Conservation (phyloP, 2,329 filamentous ascomycete species). For the Talaromyces piceae region DNA sequence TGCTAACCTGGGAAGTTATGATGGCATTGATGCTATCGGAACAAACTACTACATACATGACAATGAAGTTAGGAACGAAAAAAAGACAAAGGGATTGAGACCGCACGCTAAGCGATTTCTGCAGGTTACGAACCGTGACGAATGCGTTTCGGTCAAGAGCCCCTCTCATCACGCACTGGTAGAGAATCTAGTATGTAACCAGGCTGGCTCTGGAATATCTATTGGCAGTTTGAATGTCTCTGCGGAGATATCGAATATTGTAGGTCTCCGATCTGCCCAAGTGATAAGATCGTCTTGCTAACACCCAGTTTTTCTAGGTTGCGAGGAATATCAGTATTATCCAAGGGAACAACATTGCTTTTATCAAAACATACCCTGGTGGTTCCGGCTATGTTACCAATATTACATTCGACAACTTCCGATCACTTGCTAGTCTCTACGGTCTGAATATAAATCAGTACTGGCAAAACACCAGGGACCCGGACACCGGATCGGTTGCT, state of each 20-base stretch:
- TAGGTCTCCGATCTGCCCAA: slow-evolving; percentile 12
- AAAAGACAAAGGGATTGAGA: not conserved
- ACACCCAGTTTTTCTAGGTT: slow-evolving; percentile 12
- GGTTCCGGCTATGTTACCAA: slow-evolving; percentile 32
- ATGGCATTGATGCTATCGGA: slow-evolving; percentile 32
- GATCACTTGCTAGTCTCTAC: slow-evolving; percentile 19
- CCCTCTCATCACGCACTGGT: slow-evolving; percentile 29
- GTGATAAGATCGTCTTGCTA: not conserved
- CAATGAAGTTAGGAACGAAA: slow-evolving; percentile 20
- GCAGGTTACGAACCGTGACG: slow-evolving; percentile 32
- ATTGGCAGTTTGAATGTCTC: slow-evolving; percentile 30
- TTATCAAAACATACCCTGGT: slow-evolving; percentile 35
- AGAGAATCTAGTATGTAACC: slow-evolving; percentile 31
- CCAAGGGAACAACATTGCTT: slow-evolving; percentile 32
- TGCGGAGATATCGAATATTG: slow-evolving; percentile 25
- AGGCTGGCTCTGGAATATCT: slow-evolving; percentile 30
- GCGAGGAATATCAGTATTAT: slow-evolving; percentile 30
- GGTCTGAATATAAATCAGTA: slow-evolving; percentile 20
- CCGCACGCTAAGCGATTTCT: not conserved
- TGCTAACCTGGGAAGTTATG: slow-evolving; percentile 29
- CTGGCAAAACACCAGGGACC: slow-evolving; percentile 19
- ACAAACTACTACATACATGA: slow-evolving; percentile 33
- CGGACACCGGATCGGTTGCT: slow-evolving; percentile 18
- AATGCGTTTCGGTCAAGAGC: slow-evolving; percentile 33
- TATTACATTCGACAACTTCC: slow-evolving; percentile 25